Evolutionary conservation across 176 grass and related monocot species (phyloP).

Genomic region (Tuctoria greenei): DNA sequence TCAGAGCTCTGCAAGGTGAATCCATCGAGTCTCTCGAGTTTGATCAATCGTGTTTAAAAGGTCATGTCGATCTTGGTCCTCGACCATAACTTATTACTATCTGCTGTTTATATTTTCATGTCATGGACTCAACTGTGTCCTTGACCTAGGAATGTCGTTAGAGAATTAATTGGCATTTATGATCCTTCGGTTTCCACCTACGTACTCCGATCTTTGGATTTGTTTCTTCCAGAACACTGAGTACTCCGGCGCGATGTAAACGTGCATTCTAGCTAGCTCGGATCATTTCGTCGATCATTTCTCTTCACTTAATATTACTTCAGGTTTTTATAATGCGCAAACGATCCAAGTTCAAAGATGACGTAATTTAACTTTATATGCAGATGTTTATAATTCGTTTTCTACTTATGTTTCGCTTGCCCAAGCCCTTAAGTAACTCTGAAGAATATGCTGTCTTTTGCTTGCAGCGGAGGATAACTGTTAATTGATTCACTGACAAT

Average conservation of each 20-base stretch:
- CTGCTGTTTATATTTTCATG: not conserved
- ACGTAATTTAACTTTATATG: not conserved
- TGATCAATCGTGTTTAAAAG: not conserved
- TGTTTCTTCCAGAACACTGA: constrained; percentile 2
- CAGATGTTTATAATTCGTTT: not conserved
- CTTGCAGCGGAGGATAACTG: constrained; percentile 23
- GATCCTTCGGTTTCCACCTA: not conserved
- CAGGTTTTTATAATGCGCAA: not conserved
- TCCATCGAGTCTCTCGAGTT: not conserved
- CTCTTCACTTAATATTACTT: not conserved
- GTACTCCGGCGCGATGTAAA: not conserved
- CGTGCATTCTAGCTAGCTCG: not conserved
- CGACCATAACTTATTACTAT: not conserved
- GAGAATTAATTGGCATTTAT: not conserved
- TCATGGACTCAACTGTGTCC: not conserved
- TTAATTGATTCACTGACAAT: not conserved
- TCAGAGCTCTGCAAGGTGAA: constrained; percentile 45
- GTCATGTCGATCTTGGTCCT: not conserved
- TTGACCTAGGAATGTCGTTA: not conserved
- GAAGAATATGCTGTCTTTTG: constrained; percentile 15
- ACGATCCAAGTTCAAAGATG: not conserved
- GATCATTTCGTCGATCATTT: not conserved
- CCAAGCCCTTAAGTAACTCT: constrained; percentile 16
- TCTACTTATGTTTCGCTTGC: not conserved
- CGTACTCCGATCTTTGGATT: not conserved